These are phyloP conservation scores for Nephelium lappaceum DNA, from an alignment of 345 rosid species.

Conservation along the genomic window DNA sequence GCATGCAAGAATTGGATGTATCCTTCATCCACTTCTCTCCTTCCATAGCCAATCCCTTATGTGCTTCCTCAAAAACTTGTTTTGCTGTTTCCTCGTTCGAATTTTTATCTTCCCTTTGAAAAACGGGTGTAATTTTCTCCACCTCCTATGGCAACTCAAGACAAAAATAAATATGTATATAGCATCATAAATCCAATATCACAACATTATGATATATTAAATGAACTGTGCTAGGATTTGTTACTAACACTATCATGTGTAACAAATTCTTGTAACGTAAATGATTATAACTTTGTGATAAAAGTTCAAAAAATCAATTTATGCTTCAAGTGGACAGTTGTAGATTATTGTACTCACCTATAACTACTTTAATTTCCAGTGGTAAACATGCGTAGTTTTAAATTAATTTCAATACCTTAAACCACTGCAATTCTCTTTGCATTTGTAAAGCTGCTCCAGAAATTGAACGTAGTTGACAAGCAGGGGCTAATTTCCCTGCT, in stretches of 20 bases:
- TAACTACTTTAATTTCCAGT: no score
- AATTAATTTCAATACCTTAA: background rate
- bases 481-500: background rate
- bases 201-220: no score
- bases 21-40: constrained; percentile 4
- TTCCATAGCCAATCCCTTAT: constrained; percentile 3
- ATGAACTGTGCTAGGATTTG: no score
- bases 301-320: no score
- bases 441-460: background rate
- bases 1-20: background rate
- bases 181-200: no score
- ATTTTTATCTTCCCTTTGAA: background rate
- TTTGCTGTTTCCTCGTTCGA: constrained; percentile 8
- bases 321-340: no score
- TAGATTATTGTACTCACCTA: no score
- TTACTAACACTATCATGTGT: no score
- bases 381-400: no score
- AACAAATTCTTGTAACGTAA: no score
- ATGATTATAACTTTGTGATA: no score
- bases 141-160: constrained; percentile 16
- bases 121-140: constrained; percentile 12
- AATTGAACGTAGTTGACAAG: background rate
- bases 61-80: constrained; percentile 9
- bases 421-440: background rate
- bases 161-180: background rate